These are phyloP conservation scores for Thyridium curvatum DNA, from an alignment of 2,329 filamentous ascomycete species.

Conservation along the genomic window DNA sequence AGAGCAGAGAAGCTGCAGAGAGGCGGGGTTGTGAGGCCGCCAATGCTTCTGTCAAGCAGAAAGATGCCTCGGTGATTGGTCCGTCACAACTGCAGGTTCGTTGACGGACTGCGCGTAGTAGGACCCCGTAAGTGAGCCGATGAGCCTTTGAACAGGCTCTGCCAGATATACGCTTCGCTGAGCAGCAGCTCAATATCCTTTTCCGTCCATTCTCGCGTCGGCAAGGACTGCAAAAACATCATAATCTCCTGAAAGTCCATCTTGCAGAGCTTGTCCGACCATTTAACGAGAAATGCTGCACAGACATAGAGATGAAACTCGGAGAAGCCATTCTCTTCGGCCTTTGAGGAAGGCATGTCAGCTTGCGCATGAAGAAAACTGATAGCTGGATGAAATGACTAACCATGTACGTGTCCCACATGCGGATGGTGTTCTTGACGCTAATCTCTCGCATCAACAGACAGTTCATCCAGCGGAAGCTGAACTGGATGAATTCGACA, in stretches of 20 bases:
- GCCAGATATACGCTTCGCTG: conserved; percentile 98
- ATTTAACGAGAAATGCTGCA: conserved; percentile 95
- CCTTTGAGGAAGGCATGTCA: conserved; percentile 43
- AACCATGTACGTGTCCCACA: conserved; percentile 99
- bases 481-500: conserved; percentile 98
- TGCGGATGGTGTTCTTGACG: conserved; percentile 91
- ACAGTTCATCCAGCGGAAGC: conserved; percentile 99
- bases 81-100: conserved; percentile 30
- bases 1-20: too few relatives aligned
- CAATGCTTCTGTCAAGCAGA: too few relatives aligned
- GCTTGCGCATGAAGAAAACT: conserved; percentile 3
- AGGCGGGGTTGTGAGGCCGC: too few relatives aligned
- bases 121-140: conserved; percentile 74
- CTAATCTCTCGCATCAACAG: conserved; percentile 96
- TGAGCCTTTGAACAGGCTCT: conserved; percentile 92
- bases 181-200: conserved; percentile 95
- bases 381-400: conserved; percentile 20
- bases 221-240: conserved; percentile 97
- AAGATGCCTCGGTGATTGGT: too few relatives aligned
- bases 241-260: conserved; percentile 99
- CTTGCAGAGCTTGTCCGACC: conserved; percentile 88
- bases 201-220: conserved; percentile 91
- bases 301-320: conserved; percentile 98
- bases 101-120: conserved; percentile 29
- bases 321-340: conserved; percentile 96